Evolutionary conservation across 176 grass and related monocot genomes (phyloP).

Genomic region (Cocos nucifera): DNA sequence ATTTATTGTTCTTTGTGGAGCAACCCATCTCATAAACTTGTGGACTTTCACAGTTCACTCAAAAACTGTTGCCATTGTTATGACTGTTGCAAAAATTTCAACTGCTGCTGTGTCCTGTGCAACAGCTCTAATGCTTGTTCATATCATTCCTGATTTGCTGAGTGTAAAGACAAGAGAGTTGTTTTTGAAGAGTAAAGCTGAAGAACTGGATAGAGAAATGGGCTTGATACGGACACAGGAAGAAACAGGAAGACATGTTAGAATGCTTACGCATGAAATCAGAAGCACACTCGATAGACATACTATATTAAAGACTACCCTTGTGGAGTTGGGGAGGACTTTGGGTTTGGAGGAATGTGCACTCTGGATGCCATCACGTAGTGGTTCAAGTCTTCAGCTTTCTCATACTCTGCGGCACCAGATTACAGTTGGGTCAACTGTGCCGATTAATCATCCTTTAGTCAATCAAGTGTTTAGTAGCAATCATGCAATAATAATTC

Average conservation of each 20-base stretch:
- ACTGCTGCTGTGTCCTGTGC: constrained; percentile 53
- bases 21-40: constrained; percentile 62
- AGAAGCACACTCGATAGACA: constrained; percentile 59
- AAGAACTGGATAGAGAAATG: constrained; percentile 63
- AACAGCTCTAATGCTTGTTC: constrained; percentile 63
- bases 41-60: constrained; percentile 58
- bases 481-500: constrained; percentile 49
- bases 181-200: constrained; percentile 57
- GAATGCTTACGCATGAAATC: constrained; percentile 82
- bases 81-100: constrained; percentile 57
- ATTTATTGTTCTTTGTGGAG: constrained; percentile 64
- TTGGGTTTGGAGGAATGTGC: constrained; percentile 51
- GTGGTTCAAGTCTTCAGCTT: constrained; percentile 49
- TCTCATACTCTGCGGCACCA: constrained; percentile 53
- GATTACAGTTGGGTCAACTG: constrained; percentile 26
- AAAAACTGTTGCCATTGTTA: constrained; percentile 48
- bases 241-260: constrained; percentile 57
- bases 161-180: constrained; percentile 65
- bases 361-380: constrained; percentile 57
- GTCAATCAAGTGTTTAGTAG: constrained; percentile 62
- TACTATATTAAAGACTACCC: constrained; percentile 58
- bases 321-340: constrained; percentile 54
- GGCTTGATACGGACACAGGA: constrained; percentile 54
- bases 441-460: constrained; percentile 43
- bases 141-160: constrained; percentile 58